Conservation (phyloP, 495 filamentous ascomycete genomes). For the Aspergillus kassunensis region DNA sequence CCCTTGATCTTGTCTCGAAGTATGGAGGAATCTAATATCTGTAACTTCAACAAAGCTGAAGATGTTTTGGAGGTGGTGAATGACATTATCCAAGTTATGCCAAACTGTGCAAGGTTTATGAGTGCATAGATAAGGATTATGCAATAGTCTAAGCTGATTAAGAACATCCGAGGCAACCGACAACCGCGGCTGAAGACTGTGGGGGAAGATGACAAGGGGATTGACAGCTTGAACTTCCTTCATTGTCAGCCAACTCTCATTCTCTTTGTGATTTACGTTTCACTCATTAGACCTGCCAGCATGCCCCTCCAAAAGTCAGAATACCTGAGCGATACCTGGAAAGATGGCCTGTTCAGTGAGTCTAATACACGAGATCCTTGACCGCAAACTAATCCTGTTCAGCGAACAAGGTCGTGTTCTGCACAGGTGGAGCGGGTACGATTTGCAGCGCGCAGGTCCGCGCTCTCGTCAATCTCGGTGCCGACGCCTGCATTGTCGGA, state of each 20-base stretch:
- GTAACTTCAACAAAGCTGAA: no score
- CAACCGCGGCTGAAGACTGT: slow-evolving; percentile 5
- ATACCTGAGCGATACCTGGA: slow-evolving; percentile 79
- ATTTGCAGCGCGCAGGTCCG: slow-evolving; percentile 93
- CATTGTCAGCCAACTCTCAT: not conserved
- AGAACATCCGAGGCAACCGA: slow-evolving; percentile 3
- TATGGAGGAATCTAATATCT: no score
- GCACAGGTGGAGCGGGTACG: slow-evolving; percentile 88
- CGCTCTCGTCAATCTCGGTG: slow-evolving; percentile 85
- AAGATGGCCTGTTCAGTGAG: slow-evolving; percentile 76
- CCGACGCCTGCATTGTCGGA: slow-evolving; percentile 89
- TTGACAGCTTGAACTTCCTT: not conserved
- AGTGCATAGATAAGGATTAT: not conserved
- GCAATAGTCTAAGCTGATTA: not conserved
- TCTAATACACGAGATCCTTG: not conserved
- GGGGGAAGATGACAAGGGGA: no score
- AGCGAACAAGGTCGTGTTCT: slow-evolving; percentile 91
- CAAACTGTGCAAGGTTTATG: not conserved
- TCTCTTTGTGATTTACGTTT: not conserved
- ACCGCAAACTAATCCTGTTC: slow-evolving; percentile 8
- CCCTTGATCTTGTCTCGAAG: no score
- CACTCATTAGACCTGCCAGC: not conserved
- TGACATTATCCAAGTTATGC: no score
- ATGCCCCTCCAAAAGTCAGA: slow-evolving; percentile 64
- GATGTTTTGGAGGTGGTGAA: no score